Base-by-base conservation (phyloP, 768 basidiomycete species). In the Russula griseocarnosa region DNA sequence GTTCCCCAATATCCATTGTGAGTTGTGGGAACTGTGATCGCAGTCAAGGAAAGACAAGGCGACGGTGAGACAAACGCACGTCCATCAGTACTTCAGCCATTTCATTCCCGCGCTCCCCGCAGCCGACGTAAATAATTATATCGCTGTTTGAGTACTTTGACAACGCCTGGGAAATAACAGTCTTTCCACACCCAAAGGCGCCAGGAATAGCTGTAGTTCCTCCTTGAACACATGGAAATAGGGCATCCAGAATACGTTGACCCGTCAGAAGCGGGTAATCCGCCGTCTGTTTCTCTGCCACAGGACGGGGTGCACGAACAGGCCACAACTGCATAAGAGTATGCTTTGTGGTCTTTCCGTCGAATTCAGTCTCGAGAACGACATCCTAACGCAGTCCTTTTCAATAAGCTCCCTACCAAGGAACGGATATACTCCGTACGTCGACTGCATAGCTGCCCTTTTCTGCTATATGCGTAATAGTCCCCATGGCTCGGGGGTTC, bases 61-160 rank as follows among this genome's bases (percentile, higher is more conserved):
- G 61, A 5, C 32, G 47, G 24, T 4, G 32, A 63, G 51, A 58
- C 55, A 63, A 59, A 65, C 73, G 72, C 71, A 91, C 92, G 73
- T 98, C 97, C 88, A 95, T 95, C 77, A 99, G 78, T n/a, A 99
- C 96, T 82, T 96, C 94, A 59, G 94, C 94, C 91, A 93, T 92
- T 88, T 97, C 94, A 72, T 98, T 98, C 71, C 96, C 96, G 69
- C 97, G 92, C 76, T 99, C 97, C 66, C 96, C 97, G 73, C 97
- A 98, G 28, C 97, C 97, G 70, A 99, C 97, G 73, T 99, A 99
- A 69, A 99, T 86, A 73, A 99, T 98, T 71, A 98, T 98, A 75
- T 98, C 96, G 69, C 94, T 97, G 80, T 99, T 99, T 30, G 97
- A 99, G 77, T 86, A 99, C 75, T 99, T 99, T 63, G 96, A 98